These are phyloP conservation scores for Pythium sukuiense DNA, from an alignment of 352 stramenopile genomes.

Conservation along the genomic window DNA sequence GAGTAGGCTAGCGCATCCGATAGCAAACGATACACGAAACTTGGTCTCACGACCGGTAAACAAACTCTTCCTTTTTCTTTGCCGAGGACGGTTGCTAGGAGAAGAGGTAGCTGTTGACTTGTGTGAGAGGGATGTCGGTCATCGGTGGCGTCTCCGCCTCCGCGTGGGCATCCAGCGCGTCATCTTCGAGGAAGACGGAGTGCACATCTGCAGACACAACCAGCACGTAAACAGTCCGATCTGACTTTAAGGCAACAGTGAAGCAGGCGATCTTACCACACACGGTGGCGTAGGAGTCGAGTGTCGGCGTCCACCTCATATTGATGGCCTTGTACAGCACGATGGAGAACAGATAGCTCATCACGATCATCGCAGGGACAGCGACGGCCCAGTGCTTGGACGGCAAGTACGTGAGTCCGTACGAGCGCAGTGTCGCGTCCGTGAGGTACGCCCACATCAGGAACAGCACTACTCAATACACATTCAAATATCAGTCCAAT, in stretches of 20 bases:
- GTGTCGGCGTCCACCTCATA: slow-evolving; percentile 62
- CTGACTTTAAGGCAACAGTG: neutral
- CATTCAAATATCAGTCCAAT: neutral
- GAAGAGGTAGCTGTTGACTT: slow-evolving; percentile 70
- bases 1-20: neutral
- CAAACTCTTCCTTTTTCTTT: neutral
- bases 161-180: slow-evolving; percentile 41
- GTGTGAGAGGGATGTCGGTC: slow-evolving; percentile 72
- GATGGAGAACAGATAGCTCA: slow-evolving; percentile 82
- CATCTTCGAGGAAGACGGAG: slow-evolving; percentile 51
- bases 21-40: slow-evolving; percentile 21
- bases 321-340: slow-evolving; percentile 86
- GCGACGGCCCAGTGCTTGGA: slow-evolving; percentile 91
- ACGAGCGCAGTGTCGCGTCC: slow-evolving; percentile 66
- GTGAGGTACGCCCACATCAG: slow-evolving; percentile 89
- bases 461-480: slow-evolving; percentile 58
- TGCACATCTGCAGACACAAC: slow-evolving; percentile 42
- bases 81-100: neutral
- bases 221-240: neutral
- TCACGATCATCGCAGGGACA: slow-evolving; percentile 78
- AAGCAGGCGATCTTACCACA: slow-evolving; percentile 27
- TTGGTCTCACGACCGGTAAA: slow-evolving; percentile 1
- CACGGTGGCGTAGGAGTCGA: slow-evolving; percentile 83
- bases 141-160: slow-evolving; percentile 70
- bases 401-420: slow-evolving; percentile 88